Conservation (phyloP, 306 rosid species). For the Hylodesmum podocarpum region DNA sequence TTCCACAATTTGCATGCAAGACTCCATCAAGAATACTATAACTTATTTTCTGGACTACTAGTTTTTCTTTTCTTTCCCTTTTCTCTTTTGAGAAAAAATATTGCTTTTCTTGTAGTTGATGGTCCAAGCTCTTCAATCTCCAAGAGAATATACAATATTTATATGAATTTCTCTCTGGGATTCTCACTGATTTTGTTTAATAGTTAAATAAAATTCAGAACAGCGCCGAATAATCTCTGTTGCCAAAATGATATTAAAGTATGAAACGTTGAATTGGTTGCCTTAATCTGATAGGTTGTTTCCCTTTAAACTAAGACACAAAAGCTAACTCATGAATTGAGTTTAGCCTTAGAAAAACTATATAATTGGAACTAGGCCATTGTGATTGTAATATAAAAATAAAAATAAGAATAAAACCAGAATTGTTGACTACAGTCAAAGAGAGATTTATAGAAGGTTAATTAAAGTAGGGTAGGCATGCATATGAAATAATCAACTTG, state of each 20-base stretch:
- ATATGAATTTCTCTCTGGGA: conserved; percentile 33
- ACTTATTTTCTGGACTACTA: conserved; percentile 9
- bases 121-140: conserved; percentile 38
- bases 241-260: conserved; percentile 34
- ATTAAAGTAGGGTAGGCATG: conserved; percentile 32
- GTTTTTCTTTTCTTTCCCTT: background rate
- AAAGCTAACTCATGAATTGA: conserved; percentile 31
- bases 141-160: conserved; percentile 30
- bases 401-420: background rate
- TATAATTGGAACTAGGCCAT: conserved; percentile 30
- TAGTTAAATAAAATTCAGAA: conserved; percentile 17
- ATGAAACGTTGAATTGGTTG: conserved; percentile 18
- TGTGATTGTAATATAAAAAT: conserved; percentile 8
- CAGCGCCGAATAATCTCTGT: conserved; percentile 26
- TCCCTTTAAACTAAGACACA: conserved; percentile 27
- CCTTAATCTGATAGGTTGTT: conserved; percentile 37
- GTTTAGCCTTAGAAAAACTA: conserved; percentile 20
- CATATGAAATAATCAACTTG: conserved; percentile 9
- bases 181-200: conserved; percentile 24
- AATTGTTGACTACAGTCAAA: conserved; percentile 35
- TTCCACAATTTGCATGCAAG: conserved; percentile 46
- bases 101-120: conserved; percentile 2
- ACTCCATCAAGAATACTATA: conserved; percentile 30
- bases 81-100: background rate
- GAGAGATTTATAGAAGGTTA: conserved; percentile 31